These are phyloP conservation scores for Telopea speciosissima DNA, from an alignment of 177 flowering plant genomes.

Conservation along the genomic window DNA sequence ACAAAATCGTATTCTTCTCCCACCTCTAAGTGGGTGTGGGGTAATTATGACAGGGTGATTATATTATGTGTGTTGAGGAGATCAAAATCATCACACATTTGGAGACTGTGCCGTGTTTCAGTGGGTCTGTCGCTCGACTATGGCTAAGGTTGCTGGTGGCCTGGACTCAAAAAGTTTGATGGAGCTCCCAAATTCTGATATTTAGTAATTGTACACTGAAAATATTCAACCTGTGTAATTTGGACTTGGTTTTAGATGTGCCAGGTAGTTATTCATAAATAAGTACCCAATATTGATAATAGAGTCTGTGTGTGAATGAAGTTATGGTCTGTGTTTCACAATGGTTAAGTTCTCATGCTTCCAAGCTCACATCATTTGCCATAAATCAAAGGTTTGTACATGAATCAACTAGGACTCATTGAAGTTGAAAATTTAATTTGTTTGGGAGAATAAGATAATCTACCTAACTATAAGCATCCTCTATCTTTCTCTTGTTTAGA, in stretches of 20 bases:
- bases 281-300: slow-evolving; percentile 8
- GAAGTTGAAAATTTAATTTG: background rate
- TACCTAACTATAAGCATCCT: slow-evolving; percentile 8
- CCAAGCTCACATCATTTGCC: slow-evolving; percentile 32
- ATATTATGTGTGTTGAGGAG: slow-evolving; percentile 52
- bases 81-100: slow-evolving; percentile 74
- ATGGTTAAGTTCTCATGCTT: slow-evolving; percentile 95
- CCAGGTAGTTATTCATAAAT: background rate
- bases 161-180: slow-evolving; percentile 16
- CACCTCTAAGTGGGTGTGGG: slow-evolving; percentile 96
- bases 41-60: slow-evolving; percentile 39
- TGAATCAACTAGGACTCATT: slow-evolving; percentile 1
- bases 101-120: slow-evolving; percentile 85
- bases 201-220: slow-evolving; percentile 6
- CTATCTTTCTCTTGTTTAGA: slow-evolving; percentile 33
- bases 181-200: slow-evolving; percentile 6
- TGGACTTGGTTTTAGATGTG: background rate
- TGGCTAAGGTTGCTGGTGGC: slow-evolving; percentile 54
- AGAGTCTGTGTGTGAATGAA: slow-evolving; percentile 28
- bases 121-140: slow-evolving; percentile 79
- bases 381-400: slow-evolving; percentile 61
- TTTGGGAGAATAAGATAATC: background rate
- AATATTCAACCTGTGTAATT: slow-evolving; percentile 2
- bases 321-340: slow-evolving; percentile 16
- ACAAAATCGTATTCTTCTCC: slow-evolving; percentile 52